phyloP scores from a whole-genome alignment of 2,329 filamentous ascomycete genomes.

The Pseudohalonectria lignicola region DNA sequence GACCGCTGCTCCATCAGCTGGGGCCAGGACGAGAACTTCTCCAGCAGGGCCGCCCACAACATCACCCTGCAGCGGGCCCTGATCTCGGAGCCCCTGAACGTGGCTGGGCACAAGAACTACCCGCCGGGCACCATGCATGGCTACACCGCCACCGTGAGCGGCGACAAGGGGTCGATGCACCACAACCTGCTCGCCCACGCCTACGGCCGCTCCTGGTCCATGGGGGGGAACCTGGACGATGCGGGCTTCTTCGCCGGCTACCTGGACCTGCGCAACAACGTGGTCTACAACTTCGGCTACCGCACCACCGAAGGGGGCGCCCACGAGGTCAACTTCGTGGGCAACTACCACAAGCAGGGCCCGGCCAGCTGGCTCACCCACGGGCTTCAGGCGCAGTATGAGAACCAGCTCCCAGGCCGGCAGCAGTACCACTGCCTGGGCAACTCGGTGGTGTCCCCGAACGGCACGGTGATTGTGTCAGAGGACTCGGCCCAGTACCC shows the following conservation, averaged over 20 bases:
- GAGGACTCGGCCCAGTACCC: slow-evolving; percentile 14
- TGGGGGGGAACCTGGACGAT: slow-evolving; percentile 19
- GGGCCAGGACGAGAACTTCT: no score
- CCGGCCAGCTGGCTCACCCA: slow-evolving; percentile 17
- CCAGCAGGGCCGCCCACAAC: no score
- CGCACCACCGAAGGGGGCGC: slow-evolving; percentile 21
- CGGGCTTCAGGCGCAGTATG: slow-evolving; percentile 13
- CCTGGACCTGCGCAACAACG: slow-evolving; percentile 22
- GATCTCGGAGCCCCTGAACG: no score
- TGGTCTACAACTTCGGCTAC: slow-evolving; percentile 22
- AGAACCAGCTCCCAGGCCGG: slow-evolving; percentile 15
- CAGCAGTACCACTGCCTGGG: no score
- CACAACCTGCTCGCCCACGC: slow-evolving; percentile 21
- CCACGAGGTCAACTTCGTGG: slow-evolving; percentile 20
- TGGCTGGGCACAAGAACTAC: slow-evolving; percentile 24
- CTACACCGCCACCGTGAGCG: slow-evolving; percentile 16
- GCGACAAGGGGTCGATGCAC: slow-evolving; percentile 21
- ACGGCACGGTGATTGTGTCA: no score
- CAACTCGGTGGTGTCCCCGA: no score
- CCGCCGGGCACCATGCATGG: slow-evolving; percentile 17
- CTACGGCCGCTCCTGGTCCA: slow-evolving; percentile 21
- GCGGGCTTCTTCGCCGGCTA: slow-evolving; percentile 18
- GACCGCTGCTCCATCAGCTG: no score
- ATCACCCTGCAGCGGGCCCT: no score
- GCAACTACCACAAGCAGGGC: slow-evolving; percentile 21